Evolutionary conservation across 2,329 filamentous ascomycete genomes (phyloP), one percentile per base, ranked within the genome.

Genomic region (Orbilia quercus): DNA sequence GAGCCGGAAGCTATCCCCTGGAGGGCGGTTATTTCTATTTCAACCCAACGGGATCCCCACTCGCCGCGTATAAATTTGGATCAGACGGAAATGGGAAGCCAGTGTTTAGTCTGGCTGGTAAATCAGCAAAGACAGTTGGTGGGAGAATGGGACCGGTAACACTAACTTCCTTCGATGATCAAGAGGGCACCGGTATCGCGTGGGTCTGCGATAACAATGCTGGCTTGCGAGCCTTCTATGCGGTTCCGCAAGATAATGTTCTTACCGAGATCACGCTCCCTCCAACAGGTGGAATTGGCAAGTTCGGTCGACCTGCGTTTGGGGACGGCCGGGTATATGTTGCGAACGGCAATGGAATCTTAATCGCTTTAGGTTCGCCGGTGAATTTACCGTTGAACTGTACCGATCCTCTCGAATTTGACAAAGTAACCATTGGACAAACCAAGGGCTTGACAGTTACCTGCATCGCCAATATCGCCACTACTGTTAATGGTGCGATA

Each of bases 21-120:
- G 82, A 82, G 74, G 82, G 82, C 18, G 82, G 82, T 9, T 83
- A 81, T 51, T 80, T 83, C 69, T 83, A 83, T 48, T 77, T 80
- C 54, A 80, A 78, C 11, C 76, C 78, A 28, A 76, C 81, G 57
- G 76, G 76, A 42, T 63, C 77, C 70, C 70, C 79, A 57, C 76
- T 79, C 1, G 75, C 80, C 31, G 75, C 75, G 11, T 81, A 80
- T 77, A 80, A 80, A 74, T 76, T 81, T 69, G 78, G 79, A 22
- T 59, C 77, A 69, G 77, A 80, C 70, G 55, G 75, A 11, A 74
- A 65, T 20, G 80, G 77, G 40, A 78, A 66, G 45, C 80, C 80
- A 7, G 67, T 77, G 5, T 80, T 82, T 69, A 76, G 79, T 3
- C 73, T 57, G 64, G 51, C 66, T 12, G 66, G 66, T 11, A 72